Base-by-base conservation (phyloP, 257 asterid species). In the Craterostigma plantagineum region DNA sequence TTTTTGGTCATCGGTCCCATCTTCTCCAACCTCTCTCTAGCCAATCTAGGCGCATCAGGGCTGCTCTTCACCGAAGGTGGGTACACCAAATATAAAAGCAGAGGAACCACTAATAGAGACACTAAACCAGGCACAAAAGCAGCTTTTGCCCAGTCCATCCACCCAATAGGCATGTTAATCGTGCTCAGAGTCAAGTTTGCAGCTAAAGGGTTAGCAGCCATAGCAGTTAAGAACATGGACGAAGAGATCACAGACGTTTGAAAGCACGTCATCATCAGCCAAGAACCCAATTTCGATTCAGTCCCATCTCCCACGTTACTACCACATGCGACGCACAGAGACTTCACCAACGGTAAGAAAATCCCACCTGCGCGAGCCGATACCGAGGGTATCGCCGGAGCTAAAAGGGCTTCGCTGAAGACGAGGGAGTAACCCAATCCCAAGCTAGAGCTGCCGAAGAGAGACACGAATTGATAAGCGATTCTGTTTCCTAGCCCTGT, bases 81-180 rank as follows among this genome's bases (percentile, higher is more conserved):
- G 63, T 82, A 87, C 33, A 87, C 51, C 8, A 82, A 3, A 43
- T 82, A 87, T 57, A 87, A 57, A 55, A 87, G 38, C 57, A 82
- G 39, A 0, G 95, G 95, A 13, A 87, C 98, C 17, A 87, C 92
- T 11, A 75, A 13, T 57, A 87, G 59, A 0, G 95, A 82, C 18
- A 76, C 79, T 58, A 87, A 45, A 16, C 95, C 95, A 0, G 95
- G 95, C 16, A 87, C 93, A n/a, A 87, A 57, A 5, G 98, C 98
- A 11, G 95, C 98, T 74, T 83, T 79, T 33, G 98, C 95, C 98
- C 98, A 87, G 67, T 87, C 98, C 98, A 87, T 79, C 98, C 95
- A 87, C 15, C 83, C 86, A 52, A 87, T 78, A 0, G 77, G 51
- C 60, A 71, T 58, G 63, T 64, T 66, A 5, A 87, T 87, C 0